phyloP scores from a whole-genome alignment of 306 rosid species.

The Fragaria ananassa region DNA sequence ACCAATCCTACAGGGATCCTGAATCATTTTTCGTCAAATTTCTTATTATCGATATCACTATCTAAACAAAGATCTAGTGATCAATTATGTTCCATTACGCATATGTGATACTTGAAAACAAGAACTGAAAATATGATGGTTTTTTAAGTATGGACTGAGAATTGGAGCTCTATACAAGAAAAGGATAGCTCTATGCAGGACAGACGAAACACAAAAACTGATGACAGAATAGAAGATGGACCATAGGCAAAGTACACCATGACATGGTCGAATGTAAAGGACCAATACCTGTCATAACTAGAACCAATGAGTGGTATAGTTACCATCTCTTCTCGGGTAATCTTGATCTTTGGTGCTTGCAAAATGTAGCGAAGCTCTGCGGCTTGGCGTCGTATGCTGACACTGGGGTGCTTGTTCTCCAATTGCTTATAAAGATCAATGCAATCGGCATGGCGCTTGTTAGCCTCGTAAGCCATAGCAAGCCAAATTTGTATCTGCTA shows the following conservation, averaged over 20 bases:
- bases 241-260: neutral
- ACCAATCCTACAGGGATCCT: neutral
- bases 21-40: neutral
- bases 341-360: slow-evolving; percentile 96
- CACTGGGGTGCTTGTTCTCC: slow-evolving; percentile 67
- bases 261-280: neutral
- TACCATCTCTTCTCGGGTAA: slow-evolving; percentile 95
- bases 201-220: slow-evolving; percentile 7
- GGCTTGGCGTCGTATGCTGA: slow-evolving; percentile 88
- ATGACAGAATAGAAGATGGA: neutral
- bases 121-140: neutral
- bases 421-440: slow-evolving; percentile 76
- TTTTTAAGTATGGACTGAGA: neutral
- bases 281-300: slow-evolving; percentile 57
- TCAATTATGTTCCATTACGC: no score
- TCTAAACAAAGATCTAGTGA: neutral
- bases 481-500: slow-evolving; percentile 93
- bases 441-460: slow-evolving; percentile 80
- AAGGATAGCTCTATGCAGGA: neutral
- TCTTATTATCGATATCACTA: neutral
- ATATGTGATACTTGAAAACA: neutral
- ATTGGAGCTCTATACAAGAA: neutral
- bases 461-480: slow-evolving; percentile 99
- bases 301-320: slow-evolving; percentile 73
- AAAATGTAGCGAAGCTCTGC: slow-evolving; percentile 90